A percentile compares a stretch with the other conserved stretches of the same genome.
Evolutionary conservation across 2,329 filamentous ascomycete species (phyloP).

Genomic region (Fusarium dimerum): DNA sequence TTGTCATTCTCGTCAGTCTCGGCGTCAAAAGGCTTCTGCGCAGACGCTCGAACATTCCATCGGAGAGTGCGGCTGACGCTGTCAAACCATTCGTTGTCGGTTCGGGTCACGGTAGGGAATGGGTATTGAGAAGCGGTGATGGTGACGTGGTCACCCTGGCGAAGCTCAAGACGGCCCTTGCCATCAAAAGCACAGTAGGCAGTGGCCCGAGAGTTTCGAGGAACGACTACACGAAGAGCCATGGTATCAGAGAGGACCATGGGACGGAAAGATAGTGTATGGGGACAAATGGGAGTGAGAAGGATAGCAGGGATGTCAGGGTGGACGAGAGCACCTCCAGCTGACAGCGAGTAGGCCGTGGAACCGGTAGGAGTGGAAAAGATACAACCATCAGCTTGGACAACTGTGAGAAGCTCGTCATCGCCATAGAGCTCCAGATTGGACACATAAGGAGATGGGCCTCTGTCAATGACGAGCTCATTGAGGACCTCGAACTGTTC

Average conservation of each 20-base stretch:
- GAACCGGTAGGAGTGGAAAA: slow-evolving; percentile 94
- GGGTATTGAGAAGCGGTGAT: slow-evolving; percentile 96
- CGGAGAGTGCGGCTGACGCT: slow-evolving; percentile 87
- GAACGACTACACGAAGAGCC: slow-evolving; percentile 85
- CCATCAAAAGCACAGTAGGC: slow-evolving; percentile 98
- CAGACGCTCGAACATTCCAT: slow-evolving; percentile 92
- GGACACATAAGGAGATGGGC: slow-evolving; percentile 94
- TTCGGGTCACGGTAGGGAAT: slow-evolving; percentile 92
- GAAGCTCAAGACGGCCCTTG: slow-evolving; percentile 91
- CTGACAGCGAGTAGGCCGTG: slow-evolving; percentile 94
- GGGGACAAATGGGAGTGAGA: slow-evolving; percentile 94
- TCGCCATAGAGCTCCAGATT: slow-evolving; percentile 96
- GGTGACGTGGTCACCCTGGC: slow-evolving; percentile 92
- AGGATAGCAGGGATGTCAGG: slow-evolving; percentile 96
- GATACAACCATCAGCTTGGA: slow-evolving; percentile 96
- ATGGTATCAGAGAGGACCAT: slow-evolving; percentile 98
- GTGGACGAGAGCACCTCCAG: slow-evolving; percentile 92
- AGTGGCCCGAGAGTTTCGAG: slow-evolving; percentile 80
- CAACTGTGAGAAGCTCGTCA: slow-evolving; percentile 89
- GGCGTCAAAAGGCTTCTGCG: slow-evolving; percentile 84
- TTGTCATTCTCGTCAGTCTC: slow-evolving; percentile 37
- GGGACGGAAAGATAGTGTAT: slow-evolving; percentile 93
- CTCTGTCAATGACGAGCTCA: slow-evolving; percentile 96
- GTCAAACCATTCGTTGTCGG: slow-evolving; percentile 93
- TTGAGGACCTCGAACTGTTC: slow-evolving; percentile 98